phyloP scores from a whole-genome alignment of 208 protist species.

The Leishmania gerbilli region DNA sequence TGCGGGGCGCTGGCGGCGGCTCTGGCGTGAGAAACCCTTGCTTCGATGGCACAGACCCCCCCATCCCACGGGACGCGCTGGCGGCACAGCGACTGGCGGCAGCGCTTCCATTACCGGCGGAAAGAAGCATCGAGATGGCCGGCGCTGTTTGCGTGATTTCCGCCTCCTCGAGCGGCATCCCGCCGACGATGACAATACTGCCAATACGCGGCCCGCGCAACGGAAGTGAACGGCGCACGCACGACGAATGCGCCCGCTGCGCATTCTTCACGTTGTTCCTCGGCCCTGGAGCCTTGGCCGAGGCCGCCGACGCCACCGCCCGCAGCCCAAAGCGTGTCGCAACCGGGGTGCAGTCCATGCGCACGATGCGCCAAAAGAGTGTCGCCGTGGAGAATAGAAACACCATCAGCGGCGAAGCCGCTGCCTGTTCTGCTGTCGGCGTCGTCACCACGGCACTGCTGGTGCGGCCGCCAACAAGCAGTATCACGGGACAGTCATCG shows the following conservation, averaged over 20 bases:
- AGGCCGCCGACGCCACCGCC: conserved; percentile 1
- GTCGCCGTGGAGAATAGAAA: conserved; percentile 64
- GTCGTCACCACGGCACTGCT: neutral
- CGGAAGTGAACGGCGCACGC: conserved; percentile 21
- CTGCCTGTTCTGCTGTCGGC: neutral
- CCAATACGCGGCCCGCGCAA: conserved; percentile 24
- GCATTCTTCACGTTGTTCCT: neutral
- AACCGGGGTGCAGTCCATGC: conserved; percentile 41
- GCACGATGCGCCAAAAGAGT: conserved; percentile 53
- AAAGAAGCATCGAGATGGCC: conserved; percentile 24
- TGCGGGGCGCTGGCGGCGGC: conserved; percentile 16
- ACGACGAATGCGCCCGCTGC: neutral
- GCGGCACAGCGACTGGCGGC: neutral
- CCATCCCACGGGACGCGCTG: neutral
- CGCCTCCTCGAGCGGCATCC: conserved; percentile 22
- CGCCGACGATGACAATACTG: conserved; percentile 29
- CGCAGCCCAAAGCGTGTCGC: conserved; percentile 38
- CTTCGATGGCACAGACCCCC: neutral
- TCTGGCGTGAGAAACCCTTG: conserved; percentile 2
- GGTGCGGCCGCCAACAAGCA: conserved; percentile 54
- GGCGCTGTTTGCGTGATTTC: conserved; percentile 19
- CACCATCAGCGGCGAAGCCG: conserved; percentile 27
- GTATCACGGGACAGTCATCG: conserved; percentile 40
- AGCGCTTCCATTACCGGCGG: neutral
- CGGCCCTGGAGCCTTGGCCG: neutral